These are phyloP conservation scores for Suhomyces guaymorum DNA, from an alignment of 1,139 yeast species.

Conservation along the genomic window DNA sequence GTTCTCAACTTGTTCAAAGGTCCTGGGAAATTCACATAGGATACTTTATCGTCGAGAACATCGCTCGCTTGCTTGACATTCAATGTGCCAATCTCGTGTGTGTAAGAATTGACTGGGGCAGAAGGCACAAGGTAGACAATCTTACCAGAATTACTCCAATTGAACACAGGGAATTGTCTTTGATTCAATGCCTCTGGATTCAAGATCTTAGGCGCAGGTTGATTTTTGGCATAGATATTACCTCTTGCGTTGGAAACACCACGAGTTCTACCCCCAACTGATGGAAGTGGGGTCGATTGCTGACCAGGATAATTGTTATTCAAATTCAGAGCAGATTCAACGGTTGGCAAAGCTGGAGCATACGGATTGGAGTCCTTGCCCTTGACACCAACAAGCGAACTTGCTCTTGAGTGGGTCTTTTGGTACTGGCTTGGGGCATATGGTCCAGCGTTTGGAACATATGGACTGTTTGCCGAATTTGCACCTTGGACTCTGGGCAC, in stretches of 20 bases:
- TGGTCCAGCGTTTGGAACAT: conserved; percentile 50
- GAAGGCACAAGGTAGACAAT: conserved; percentile 35
- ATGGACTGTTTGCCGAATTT: conserved; percentile 38
- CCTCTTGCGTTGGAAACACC: conserved; percentile 32
- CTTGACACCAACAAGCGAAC: conserved; percentile 40
- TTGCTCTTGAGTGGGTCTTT: conserved; percentile 44
- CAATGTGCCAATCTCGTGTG: conserved; percentile 15
- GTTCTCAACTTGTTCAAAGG: conserved; percentile 59
- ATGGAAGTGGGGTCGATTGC: conserved; percentile 1
- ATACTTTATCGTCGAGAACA: conserved; percentile 22
- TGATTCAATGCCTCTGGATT: conserved; percentile 41
- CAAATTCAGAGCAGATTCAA: conserved; percentile 12
- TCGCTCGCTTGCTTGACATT: conserved; percentile 21
- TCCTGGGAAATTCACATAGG: conserved; percentile 54
- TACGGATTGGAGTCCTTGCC: conserved; percentile 48
- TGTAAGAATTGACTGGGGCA: conserved; percentile 16
- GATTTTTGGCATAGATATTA: conserved; percentile 25
- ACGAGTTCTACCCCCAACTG: conserved; percentile 23
- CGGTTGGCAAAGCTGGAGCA: conserved; percentile 38
- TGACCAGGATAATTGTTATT: conserved; percentile 4
- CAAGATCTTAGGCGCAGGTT: conserved; percentile 27
- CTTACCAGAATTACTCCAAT: conserved; percentile 56
- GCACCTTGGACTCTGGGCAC: conserved; percentile 15
- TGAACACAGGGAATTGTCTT: conserved; percentile 77
- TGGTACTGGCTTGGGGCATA: conserved; percentile 44